Conservation (phyloP, 352 stramenopile species). For the Globisporangium viniferum region DNA sequence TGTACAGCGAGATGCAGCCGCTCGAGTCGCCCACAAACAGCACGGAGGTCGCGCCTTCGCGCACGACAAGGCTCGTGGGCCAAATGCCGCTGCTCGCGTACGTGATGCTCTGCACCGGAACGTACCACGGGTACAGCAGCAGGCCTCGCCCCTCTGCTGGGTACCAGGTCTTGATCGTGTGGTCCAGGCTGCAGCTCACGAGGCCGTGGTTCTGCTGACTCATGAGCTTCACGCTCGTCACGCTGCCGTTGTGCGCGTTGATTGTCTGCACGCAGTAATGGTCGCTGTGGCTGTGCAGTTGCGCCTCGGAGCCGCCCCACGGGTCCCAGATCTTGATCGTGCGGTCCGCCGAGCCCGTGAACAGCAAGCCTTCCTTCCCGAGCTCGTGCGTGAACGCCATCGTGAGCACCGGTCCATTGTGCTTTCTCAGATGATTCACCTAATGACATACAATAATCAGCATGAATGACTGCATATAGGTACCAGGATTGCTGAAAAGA, state of each 20-base stretch:
- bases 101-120: constrained; percentile 53
- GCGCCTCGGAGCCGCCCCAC: constrained; percentile 39
- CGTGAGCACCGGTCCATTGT: constrained; percentile 44
- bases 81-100: constrained; percentile 51
- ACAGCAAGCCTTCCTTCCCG: constrained; percentile 52
- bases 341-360: constrained; percentile 62
- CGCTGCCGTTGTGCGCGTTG: constrained; percentile 45
- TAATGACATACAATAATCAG: constrained; percentile 10
- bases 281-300: constrained; percentile 29
- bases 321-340: constrained; percentile 76
- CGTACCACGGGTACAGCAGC: constrained; percentile 68
- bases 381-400: constrained; percentile 44
- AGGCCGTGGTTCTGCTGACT: constrained; percentile 43
- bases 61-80: constrained; percentile 55
- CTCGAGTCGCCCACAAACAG: constrained; percentile 66
- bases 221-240: constrained; percentile 49
- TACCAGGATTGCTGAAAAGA: too few species aligned
- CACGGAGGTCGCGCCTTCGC: constrained; percentile 35
- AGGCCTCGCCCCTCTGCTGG: constrained; percentile 47
- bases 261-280: constrained; percentile 67
- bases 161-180: constrained; percentile 69
- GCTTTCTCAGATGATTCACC: constrained; percentile 44
- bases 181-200: constrained; percentile 71
- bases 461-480: too few species aligned
- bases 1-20: constrained; percentile 62